phyloP scores from a whole-genome alignment of 495 filamentous ascomycete genomes.

The Ramalina peruviana region DNA sequence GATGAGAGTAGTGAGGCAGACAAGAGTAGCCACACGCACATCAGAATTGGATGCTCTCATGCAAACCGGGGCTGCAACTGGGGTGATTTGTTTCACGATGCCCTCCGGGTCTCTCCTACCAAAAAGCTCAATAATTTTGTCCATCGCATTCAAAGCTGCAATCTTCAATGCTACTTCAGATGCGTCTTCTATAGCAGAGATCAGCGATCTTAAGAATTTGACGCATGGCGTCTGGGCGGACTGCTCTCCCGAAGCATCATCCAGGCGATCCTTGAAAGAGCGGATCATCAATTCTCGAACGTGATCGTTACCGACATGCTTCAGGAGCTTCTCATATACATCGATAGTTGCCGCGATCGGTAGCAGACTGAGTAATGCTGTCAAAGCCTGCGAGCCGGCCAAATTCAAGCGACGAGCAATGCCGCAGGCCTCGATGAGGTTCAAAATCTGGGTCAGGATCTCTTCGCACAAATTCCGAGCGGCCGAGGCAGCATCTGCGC shows the following conservation, averaged over 20 bases:
- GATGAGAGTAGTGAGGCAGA: conserved; percentile 77
- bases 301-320: conserved; percentile 43
- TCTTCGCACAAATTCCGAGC: conserved; percentile 54
- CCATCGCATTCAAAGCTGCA: conserved; percentile 71
- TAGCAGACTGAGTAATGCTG: conserved; percentile 60
- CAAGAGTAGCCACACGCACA: conserved; percentile 65
- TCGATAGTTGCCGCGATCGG: conserved; percentile 75
- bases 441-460: conserved; percentile 53
- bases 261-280: conserved; percentile 61
- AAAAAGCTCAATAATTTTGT: conserved; percentile 80
- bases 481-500: conserved; percentile 34
- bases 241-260: conserved; percentile 51
- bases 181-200: conserved; percentile 55
- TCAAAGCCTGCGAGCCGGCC: conserved; percentile 53
- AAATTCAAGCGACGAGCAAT: conserved; percentile 46
- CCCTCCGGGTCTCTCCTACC: conserved; percentile 71
- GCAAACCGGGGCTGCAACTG: conserved; percentile 61
- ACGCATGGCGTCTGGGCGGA: conserved; percentile 55
- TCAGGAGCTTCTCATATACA: conserved; percentile 63
- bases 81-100: conserved; percentile 46
- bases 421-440: conserved; percentile 45
- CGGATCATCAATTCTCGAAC: conserved; percentile 66
- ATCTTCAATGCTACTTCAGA: conserved; percentile 60
- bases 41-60: conserved; percentile 57
- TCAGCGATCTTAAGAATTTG: conserved; percentile 63